Evolutionary conservation across 2,329 filamentous ascomycete genomes (phyloP).

Genomic region (Sporothrix protearum): DNA sequence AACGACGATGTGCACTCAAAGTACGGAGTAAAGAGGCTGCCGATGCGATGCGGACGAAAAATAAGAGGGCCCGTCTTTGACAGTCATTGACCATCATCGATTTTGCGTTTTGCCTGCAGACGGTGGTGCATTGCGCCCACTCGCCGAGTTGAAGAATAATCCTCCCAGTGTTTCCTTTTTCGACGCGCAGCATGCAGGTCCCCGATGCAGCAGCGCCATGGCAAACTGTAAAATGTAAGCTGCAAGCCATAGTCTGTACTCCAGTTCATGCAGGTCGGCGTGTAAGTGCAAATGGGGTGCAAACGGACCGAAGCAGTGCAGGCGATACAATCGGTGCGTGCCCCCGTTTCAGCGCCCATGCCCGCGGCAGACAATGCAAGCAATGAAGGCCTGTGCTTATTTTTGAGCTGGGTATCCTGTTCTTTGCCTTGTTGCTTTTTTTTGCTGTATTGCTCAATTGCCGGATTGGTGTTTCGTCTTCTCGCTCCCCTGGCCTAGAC

Average conservation of each 20-base stretch:
- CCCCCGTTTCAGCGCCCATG: neutral
- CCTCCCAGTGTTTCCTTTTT: neutral
- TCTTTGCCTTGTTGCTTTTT: neutral
- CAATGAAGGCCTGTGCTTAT: slow-evolving; percentile 1
- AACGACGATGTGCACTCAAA: neutral
- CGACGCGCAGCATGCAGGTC: neutral
- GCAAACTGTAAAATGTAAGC: neutral
- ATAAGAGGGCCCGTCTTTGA: neutral
- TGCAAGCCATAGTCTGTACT: slow-evolving; percentile 3
- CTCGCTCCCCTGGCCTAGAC: neutral
- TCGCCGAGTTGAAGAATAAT: neutral
- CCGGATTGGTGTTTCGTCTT: neutral
- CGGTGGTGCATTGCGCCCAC: neutral
- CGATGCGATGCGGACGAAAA: neutral
- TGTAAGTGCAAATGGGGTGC: neutral
- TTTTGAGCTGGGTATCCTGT: neutral
- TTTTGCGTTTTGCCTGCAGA: neutral
- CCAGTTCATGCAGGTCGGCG: slow-evolving; percentile 7
- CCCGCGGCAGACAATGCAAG: slow-evolving; percentile 3
- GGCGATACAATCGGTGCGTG: neutral
- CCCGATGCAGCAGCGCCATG: slow-evolving; percentile 1
- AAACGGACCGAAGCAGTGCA: neutral
- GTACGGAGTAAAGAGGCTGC: neutral
- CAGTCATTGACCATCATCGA: neutral
- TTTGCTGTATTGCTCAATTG: neutral